phyloP scores from a whole-genome alignment of 2,329 filamentous ascomycete species.

The Xenosphaeropsis pyriputrescens region DNA sequence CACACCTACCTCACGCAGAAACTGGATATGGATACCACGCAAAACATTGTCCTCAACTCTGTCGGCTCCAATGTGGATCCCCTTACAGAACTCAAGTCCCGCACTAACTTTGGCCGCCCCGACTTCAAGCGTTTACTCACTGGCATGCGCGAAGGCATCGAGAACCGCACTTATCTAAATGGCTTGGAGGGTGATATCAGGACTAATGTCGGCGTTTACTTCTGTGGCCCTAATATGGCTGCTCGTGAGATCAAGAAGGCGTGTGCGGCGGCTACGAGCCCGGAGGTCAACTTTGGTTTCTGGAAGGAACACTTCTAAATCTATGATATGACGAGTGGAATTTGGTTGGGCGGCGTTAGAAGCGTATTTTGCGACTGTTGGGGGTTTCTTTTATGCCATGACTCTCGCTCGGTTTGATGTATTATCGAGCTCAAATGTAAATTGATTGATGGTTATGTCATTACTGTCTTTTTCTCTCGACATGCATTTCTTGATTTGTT shows the following conservation, averaged over 20 bases:
- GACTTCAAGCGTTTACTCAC: slow-evolving; percentile 72
- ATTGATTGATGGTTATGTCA: too few relatives aligned
- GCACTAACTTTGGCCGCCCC: slow-evolving; percentile 90
- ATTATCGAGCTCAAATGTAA: too few relatives aligned
- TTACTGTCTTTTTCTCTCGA: too few relatives aligned
- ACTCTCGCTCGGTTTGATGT: too few relatives aligned
- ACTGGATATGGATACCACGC: slow-evolving; percentile 78
- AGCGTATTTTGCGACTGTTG: too few relatives aligned
- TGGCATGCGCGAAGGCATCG: slow-evolving; percentile 76
- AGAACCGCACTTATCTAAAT: slow-evolving; percentile 71
- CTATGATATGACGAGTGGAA: not conserved
- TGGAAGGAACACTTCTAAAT: slow-evolving; percentile 87
- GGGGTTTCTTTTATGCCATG: too few relatives aligned
- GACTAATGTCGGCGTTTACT: slow-evolving; percentile 92
- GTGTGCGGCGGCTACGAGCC: slow-evolving; percentile 54
- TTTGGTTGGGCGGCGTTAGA: too few relatives aligned
- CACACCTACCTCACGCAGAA: slow-evolving; percentile 95
- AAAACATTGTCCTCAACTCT: slow-evolving; percentile 94
- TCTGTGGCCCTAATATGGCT: slow-evolving; percentile 49
- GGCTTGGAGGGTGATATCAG: slow-evolving; percentile 63
- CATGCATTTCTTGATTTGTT: too few relatives aligned
- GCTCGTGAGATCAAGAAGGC: slow-evolving; percentile 78
- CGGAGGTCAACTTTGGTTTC: slow-evolving; percentile 85
- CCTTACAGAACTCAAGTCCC: slow-evolving; percentile 74
- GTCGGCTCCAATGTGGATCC: slow-evolving; percentile 82